phyloP scores from a whole-genome alignment of 2,329 filamentous ascomycete species.

The Hyphodiscus sp. region DNA sequence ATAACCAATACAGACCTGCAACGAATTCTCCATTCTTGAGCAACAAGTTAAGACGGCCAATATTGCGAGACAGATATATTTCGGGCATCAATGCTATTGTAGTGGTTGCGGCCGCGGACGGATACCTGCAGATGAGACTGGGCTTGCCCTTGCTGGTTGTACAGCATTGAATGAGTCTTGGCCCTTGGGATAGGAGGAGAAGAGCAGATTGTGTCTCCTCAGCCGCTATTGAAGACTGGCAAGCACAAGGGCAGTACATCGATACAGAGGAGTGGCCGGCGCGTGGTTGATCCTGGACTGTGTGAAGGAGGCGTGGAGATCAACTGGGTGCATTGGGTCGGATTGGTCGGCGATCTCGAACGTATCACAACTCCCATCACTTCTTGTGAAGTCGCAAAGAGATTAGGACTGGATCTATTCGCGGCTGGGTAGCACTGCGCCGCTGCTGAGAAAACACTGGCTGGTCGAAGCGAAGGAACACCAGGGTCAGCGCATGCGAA shows the following conservation, averaged over 20 bases:
- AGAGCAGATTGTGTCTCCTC: constrained; percentile 3
- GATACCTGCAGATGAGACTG: constrained; percentile 21
- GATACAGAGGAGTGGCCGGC: not conserved
- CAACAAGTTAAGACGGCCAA: not conserved
- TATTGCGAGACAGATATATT: constrained; percentile 6
- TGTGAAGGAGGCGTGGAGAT: not conserved
- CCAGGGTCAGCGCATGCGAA: constrained; percentile 22
- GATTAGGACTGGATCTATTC: constrained; percentile 11
- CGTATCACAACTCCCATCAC: not conserved
- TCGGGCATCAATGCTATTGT: constrained; percentile 28
- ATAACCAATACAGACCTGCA: not conserved
- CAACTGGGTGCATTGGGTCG: constrained; percentile 2
- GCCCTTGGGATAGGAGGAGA: not conserved
- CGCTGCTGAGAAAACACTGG: not conserved
- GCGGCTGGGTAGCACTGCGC: constrained; percentile 5
- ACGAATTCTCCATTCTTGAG: not conserved
- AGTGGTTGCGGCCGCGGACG: constrained; percentile 18
- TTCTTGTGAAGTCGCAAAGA: constrained; percentile 6
- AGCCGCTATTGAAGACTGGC: constrained; percentile 4
- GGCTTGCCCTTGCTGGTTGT: not conserved
- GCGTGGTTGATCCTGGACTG: not conserved
- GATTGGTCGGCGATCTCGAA: constrained; percentile 20
- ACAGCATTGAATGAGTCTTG: not conserved
- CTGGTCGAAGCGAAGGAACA: not conserved
- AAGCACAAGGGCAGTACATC: constrained; percentile 1